A percentile compares a stretch with the other conserved stretches of the same genome.
phyloP scores from a whole-genome alignment of 805 yeast genomes.

The Hanseniaspora thailandica region DNA sequence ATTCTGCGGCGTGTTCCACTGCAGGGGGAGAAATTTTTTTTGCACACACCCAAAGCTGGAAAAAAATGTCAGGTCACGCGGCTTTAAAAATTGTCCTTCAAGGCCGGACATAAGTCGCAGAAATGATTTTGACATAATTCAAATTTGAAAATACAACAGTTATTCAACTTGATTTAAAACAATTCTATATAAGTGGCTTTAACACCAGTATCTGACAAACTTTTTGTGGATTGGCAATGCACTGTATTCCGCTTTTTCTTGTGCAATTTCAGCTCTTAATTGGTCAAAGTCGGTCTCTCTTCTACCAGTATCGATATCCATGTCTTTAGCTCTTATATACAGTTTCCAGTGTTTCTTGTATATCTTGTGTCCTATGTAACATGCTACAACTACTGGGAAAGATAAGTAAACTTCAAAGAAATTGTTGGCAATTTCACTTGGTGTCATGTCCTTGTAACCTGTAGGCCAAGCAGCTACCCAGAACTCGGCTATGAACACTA shows the following conservation, averaged over 20 bases:
- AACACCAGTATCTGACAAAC: slow-evolving; percentile 39
- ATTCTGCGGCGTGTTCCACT: no score
- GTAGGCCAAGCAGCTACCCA: slow-evolving; percentile 72
- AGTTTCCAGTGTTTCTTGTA: slow-evolving; percentile 36
- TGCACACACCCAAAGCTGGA: no score
- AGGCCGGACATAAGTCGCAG: no score
- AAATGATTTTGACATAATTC: no score
- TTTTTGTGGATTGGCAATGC: slow-evolving; percentile 40
- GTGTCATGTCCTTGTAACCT: slow-evolving; percentile 40
- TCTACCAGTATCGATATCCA: slow-evolving; percentile 55
- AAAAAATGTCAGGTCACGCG: no score
- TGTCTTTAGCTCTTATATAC: slow-evolving; percentile 36
- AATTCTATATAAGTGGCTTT: no score
- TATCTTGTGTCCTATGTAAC: slow-evolving; percentile 48
- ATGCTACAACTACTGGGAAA: slow-evolving; percentile 46
- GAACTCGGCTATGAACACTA: slow-evolving; percentile 64
- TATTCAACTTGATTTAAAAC: no score
- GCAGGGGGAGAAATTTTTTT: no score
- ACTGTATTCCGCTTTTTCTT: slow-evolving; percentile 36
- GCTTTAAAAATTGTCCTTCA: no score
- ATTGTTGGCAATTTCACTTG: slow-evolving; percentile 29
- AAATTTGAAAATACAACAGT: no score
- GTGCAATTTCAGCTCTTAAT: slow-evolving; percentile 41
- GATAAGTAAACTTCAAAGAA: slow-evolving; percentile 63
- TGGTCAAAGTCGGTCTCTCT: slow-evolving; percentile 45